Evolutionary conservation across 2,329 filamentous ascomycete genomes (phyloP).

Genomic region (Pleomassaria siparia): DNA sequence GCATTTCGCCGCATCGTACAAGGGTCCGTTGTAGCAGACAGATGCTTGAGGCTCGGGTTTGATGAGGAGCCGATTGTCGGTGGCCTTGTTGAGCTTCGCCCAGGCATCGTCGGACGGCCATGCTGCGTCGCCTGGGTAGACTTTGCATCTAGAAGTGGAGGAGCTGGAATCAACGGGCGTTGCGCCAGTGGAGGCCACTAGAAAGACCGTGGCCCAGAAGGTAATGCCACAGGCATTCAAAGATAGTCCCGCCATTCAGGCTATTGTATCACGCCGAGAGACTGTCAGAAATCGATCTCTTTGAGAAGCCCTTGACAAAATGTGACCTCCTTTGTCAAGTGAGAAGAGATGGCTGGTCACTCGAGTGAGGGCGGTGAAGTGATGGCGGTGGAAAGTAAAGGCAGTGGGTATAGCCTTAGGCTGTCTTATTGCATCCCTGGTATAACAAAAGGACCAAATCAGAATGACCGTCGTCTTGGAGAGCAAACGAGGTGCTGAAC

Average conservation of each 20-base stretch:
- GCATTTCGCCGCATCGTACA: slow-evolving; percentile 33
- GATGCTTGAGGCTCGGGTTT: slow-evolving; percentile 32
- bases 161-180: slow-evolving; percentile 18
- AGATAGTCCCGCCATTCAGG: slow-evolving; percentile 7
- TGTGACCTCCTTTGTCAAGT: not conserved
- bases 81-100: slow-evolving; percentile 48
- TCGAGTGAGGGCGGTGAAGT: not conserved
- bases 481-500: not conserved
- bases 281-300: not conserved
- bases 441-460: not conserved
- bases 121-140: slow-evolving; percentile 47
- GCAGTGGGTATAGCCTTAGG: not conserved
- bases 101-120: slow-evolving; percentile 55
- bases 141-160: slow-evolving; percentile 47
- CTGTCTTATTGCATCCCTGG: not conserved
- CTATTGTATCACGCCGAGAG: not conserved
- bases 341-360: not conserved
- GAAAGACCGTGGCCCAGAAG: slow-evolving; percentile 24
- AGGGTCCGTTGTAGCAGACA: slow-evolving; percentile 34
- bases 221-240: slow-evolving; percentile 16
- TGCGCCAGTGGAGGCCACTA: slow-evolving; percentile 24
- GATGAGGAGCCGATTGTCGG: slow-evolving; percentile 28
- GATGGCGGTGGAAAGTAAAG: not conserved
- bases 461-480: not conserved
- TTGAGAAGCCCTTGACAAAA: not conserved